phyloP scores from a whole-genome alignment of 1,139 yeast genomes.

The Candida freyschussii region DNA sequence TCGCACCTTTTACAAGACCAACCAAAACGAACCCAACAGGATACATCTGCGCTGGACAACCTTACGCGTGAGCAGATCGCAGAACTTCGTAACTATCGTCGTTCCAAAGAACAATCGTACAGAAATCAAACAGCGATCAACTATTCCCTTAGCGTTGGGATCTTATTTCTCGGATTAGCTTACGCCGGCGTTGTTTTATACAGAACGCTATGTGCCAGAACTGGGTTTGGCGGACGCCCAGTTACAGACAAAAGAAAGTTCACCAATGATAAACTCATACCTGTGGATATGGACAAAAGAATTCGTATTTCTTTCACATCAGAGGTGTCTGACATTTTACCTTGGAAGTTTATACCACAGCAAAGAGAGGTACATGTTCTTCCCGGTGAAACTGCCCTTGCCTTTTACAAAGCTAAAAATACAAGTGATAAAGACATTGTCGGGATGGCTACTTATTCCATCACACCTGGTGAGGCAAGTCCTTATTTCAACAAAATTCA shows the following conservation, averaged over 20 bases:
- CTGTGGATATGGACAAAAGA: constrained; percentile 82
- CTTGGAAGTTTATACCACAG: constrained; percentile 95
- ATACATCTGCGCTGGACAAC: constrained; percentile 22
- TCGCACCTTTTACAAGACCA: constrained; percentile 7
- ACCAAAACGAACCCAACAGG: constrained; percentile 4
- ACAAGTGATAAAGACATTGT: constrained; percentile 82
- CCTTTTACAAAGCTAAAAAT: constrained; percentile 91
- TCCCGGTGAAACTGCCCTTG: constrained; percentile 98
- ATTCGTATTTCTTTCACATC: constrained; percentile 83
- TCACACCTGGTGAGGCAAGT: constrained; percentile 94
- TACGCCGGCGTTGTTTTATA: constrained; percentile 93
- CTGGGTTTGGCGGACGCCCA: constrained; percentile 96
- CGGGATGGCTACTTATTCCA: constrained; percentile 97
- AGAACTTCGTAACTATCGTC: constrained; percentile 28
- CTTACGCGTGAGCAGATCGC: constrained; percentile 31
- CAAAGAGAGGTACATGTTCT: constrained; percentile 89
- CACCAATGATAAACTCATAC: constrained; percentile 81
- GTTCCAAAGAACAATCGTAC: constrained; percentile 29
- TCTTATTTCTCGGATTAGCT: constrained; percentile 72
- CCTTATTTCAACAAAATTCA: constrained; percentile 95
- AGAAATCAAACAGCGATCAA: constrained; percentile 53
- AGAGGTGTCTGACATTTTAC: constrained; percentile 84
- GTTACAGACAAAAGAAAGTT: constrained; percentile 77
- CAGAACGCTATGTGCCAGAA: constrained; percentile 86
- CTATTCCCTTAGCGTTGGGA: constrained; percentile 67